Conservation (phyloP, 805 yeast genomes). For the Komagataella phaffii region DNA sequence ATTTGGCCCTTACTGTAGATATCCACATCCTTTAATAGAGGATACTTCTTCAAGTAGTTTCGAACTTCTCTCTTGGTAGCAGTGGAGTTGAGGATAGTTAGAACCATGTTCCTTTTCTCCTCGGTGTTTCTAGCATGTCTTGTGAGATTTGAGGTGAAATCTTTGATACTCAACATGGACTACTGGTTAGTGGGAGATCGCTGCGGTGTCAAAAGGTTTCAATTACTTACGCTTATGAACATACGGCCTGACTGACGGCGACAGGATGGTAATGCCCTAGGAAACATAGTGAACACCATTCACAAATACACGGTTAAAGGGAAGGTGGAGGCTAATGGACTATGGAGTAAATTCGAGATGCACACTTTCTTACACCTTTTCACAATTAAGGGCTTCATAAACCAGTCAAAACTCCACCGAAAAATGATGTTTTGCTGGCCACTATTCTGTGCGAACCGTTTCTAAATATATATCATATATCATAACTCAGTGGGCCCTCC, state of each 20-base stretch:
- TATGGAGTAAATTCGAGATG: background rate
- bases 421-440: background rate
- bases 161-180: conserved; percentile 1
- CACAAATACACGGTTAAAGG: background rate
- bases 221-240: background rate
- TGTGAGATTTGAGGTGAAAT: conserved; percentile 13
- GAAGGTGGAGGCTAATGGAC: background rate
- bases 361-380: background rate
- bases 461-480: background rate
- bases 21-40: conserved; percentile 22
- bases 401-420: background rate
- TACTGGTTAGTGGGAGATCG: background rate
- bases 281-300: background rate
- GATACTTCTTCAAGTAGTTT: conserved; percentile 64
- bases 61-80: conserved; percentile 90
- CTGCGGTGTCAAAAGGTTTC: background rate
- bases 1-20: conserved; percentile 4
- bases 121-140: conserved; percentile 20
- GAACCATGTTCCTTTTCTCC: conserved; percentile 55
- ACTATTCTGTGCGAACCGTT: background rate
- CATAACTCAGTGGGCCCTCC: background rate
- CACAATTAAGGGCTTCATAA: no score
- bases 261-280: background rate
- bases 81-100: conserved; percentile 76
- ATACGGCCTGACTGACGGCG: background rate